Conservation (phyloP, 1,284 basidiomycete genomes). For the Cryptococcus neoformans region DNA sequence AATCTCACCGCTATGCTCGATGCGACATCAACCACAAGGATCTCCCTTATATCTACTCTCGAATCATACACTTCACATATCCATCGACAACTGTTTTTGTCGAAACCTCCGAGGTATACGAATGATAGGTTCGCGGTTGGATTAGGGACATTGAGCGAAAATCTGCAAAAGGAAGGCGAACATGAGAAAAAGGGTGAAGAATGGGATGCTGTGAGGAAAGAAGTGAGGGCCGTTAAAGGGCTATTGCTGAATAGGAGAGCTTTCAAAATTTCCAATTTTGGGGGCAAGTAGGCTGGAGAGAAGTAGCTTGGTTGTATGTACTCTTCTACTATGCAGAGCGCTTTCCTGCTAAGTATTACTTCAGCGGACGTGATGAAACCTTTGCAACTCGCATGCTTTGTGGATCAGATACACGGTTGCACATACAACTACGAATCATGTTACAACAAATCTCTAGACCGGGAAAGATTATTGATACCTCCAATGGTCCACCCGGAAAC, state of each 20-base stretch:
- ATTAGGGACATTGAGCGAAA: slow-evolving; percentile 30
- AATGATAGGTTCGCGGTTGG: slow-evolving; percentile 18
- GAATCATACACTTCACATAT: slow-evolving; percentile 43
- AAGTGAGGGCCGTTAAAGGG: slow-evolving; percentile 49
- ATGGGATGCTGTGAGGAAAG: slow-evolving; percentile 46
- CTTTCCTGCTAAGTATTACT: no score
- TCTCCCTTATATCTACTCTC: slow-evolving; percentile 42
- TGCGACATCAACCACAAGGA: slow-evolving; percentile 46
- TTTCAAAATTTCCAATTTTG: no score
- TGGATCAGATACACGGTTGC: no score
- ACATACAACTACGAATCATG: no score
- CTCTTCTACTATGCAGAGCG: no score
- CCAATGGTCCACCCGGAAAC: no score
- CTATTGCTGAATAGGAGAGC: slow-evolving; percentile 29
- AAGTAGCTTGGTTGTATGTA: no score
- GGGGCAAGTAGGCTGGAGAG: background rate
- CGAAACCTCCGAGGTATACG: background rate
- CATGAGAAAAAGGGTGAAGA: slow-evolving; percentile 23
- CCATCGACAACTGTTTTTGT: slow-evolving; percentile 34
- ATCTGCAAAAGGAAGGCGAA: slow-evolving; percentile 26
- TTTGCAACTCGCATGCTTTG: no score
- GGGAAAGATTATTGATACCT: no score
- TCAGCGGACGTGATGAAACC: no score
- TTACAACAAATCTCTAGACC: no score
- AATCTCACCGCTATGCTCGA: slow-evolving; percentile 26